Evolutionary conservation across 768 basidiomycete species (phyloP).

Genomic region (button mushroom (Agaricus bisporus)): DNA sequence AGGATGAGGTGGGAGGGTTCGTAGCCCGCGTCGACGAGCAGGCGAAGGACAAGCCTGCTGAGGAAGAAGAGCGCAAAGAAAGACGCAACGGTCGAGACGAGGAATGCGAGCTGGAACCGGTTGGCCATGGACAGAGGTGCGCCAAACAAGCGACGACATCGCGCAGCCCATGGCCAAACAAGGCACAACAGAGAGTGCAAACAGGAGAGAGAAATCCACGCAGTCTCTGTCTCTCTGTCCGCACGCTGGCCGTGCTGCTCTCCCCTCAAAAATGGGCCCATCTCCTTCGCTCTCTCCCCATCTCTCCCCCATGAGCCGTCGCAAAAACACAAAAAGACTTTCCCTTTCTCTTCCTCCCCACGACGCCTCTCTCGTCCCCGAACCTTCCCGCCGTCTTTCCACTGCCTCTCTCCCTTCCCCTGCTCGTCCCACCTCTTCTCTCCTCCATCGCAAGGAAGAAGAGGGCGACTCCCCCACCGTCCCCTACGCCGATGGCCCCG

Average conservation of each 20-base stretch:
- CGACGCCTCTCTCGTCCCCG: constrained; percentile 48
- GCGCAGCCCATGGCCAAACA: not conserved
- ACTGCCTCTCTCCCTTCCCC: constrained; percentile 61
- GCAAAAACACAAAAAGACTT: constrained; percentile 72
- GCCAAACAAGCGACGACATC: constrained; percentile 3
- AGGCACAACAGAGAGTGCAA: not conserved
- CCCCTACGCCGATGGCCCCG: constrained; percentile 77
- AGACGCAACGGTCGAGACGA: constrained; percentile 43
- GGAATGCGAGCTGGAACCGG: constrained; percentile 47
- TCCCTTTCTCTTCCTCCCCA: constrained; percentile 62
- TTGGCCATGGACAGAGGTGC: constrained; percentile 41
- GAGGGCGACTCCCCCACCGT: constrained; percentile 47
- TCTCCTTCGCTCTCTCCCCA: constrained; percentile 45
- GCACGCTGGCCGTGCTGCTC: constrained; percentile 38
- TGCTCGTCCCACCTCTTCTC: constrained; percentile 43
- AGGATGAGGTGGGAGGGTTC: constrained; percentile 56
- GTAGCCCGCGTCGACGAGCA: constrained; percentile 50
- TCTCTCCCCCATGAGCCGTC: constrained; percentile 34
- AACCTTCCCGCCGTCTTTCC: constrained; percentile 60
- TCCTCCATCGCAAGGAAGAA: constrained; percentile 61
- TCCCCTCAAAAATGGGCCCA: constrained; percentile 18
- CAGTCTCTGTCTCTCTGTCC: constrained; percentile 13
- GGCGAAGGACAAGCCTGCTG: constrained; percentile 33
- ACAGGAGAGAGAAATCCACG: too few relatives aligned
- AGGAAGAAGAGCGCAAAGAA: constrained; percentile 41